Percentiles rank a stretch among this genome's conserved stretches.
Evolutionary conservation across 148 eudicot species (phyloP).

Genomic region (Limonium bicolor): DNA sequence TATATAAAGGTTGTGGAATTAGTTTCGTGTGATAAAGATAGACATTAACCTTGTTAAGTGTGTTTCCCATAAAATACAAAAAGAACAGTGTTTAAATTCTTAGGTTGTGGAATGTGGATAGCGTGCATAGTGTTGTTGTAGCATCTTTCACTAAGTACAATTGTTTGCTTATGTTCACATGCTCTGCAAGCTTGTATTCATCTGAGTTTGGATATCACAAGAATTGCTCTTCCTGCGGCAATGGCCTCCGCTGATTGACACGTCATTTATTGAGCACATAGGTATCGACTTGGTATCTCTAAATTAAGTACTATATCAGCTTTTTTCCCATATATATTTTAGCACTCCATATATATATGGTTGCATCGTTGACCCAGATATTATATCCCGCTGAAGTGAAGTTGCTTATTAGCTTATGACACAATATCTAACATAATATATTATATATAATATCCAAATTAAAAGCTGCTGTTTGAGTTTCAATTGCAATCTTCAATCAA

Average conservation of each 20-base stretch:
- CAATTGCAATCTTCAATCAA: conserved; percentile 93
- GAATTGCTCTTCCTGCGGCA: conserved; percentile 82
- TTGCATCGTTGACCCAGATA: neutral
- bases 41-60: too few relatives aligned
- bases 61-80: too few relatives aligned
- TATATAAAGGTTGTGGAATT: too few relatives aligned
- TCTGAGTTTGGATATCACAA: conserved; percentile 65
- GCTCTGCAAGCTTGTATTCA: too few relatives aligned
- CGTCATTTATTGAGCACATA: conserved; percentile 70
- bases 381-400: too few relatives aligned
- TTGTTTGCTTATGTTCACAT: too few relatives aligned
- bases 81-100: too few relatives aligned
- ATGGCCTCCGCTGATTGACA: conserved; percentile 90
- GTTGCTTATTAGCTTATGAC: too few relatives aligned
- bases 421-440: neutral
- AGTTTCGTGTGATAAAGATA: too few relatives aligned
- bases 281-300: conserved; percentile 17
- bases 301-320: neutral
- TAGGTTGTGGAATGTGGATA: too few relatives aligned
- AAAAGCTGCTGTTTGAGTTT: conserved; percentile 72
- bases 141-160: too few relatives aligned
- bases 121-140: too few relatives aligned
- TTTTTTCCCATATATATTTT: neutral
- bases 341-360: neutral
- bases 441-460: neutral